Evolutionary conservation across 1,139 yeast genomes (phyloP), one percentile per base, ranked within the genome.

Genomic region (Yamadazyma sp.): DNA sequence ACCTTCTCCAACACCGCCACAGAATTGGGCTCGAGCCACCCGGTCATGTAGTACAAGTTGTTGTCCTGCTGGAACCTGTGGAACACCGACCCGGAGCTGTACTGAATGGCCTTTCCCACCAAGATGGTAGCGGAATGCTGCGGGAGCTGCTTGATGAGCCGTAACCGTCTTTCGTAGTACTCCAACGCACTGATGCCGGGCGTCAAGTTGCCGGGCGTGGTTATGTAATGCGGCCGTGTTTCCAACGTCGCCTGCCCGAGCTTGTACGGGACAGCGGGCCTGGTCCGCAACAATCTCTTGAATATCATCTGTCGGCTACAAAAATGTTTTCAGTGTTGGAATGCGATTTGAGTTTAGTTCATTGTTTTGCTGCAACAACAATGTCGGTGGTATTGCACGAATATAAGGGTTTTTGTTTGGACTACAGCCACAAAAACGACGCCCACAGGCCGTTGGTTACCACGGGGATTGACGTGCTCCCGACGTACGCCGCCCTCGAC

Each of bases 11-110:
- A 64, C 4, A 87, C 67, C 42, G 84, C 79, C 23, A 88, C 83
- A 0, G 95, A 80, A 47, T 86, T 83, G 2, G 98, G 97, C 58
- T 92, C 98, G 44, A 87, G 73, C 86, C 96, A 91, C 7, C 98
- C 98, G 1, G 95, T 83, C 47, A 92, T 61, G 59, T 92, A 92
- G 60, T 66, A 89, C 26, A 94, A 69, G 58, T 92, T 91, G 41
- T 87, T 94, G 54, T 89, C 85, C 61, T 92, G 99, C 54, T 91
- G 95, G 57, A 94, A 94, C 38, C 84, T 86, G 56, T 89, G 81
- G 54, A 92, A 92, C 1, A 92, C 98, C 10, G 92, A 79, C 1
- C 96, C 96, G 0, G 96, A 82, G 11, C 95, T 87, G 61, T 70
- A 87, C 56, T 87, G 84, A 7, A 83, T 70, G 29, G 75, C 71